Evolutionary conservation across 1,139 yeast species (phyloP), one percentile per base, ranked within the genome.

Genomic region (Kluyveromyces marxianus): DNA sequence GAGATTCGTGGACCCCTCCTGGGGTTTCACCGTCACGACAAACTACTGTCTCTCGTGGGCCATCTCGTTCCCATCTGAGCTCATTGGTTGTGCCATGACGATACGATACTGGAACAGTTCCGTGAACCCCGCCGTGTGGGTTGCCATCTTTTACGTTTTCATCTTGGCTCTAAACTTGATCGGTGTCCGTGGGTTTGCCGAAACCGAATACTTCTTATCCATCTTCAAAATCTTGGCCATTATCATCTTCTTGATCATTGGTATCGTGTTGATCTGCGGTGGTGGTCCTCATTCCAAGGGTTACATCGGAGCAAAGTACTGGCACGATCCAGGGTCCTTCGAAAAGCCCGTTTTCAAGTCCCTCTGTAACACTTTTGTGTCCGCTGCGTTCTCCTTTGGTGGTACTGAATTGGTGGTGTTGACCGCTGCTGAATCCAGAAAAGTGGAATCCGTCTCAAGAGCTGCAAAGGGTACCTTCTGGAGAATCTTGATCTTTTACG

Each of bases 401-500:
- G 85, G 85, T 61, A 61, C 67, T 48, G 75, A 71, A 56, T 59
- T 69, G 54, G 76, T 72, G 31, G 76, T 75, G 28, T 67, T 75
- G 51, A 76, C 78, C 7, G 76, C 78, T 25, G 70, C 76, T 4
- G 80, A 75, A 54, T 70, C 77, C 10, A 62, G 63, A 38, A 70
- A 72, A 54, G 76, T 76, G 68, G 69, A 68, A 53, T 65, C 82
- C 30, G 68, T 84, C 43, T 86, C 88, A 37, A 72, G 74, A 53
- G 92, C 94, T 38, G 77, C 82, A 37, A 80, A 79, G 60, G 80
- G 76, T 53, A 81, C 77, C 5, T 77, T 77, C 57, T 77, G 81
- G 80, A 72, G 83, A 68, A 75, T 79, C 46, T 66, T 75, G 40
- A 62, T 78, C 40, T 78, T 78, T 59, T 79, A 77, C 64, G 64